A percentile compares a stretch with the other conserved stretches of the same genome.
Evolutionary conservation across 495 filamentous ascomycete species (phyloP).

Genomic region (Hypoxylon crocopeplum): DNA sequence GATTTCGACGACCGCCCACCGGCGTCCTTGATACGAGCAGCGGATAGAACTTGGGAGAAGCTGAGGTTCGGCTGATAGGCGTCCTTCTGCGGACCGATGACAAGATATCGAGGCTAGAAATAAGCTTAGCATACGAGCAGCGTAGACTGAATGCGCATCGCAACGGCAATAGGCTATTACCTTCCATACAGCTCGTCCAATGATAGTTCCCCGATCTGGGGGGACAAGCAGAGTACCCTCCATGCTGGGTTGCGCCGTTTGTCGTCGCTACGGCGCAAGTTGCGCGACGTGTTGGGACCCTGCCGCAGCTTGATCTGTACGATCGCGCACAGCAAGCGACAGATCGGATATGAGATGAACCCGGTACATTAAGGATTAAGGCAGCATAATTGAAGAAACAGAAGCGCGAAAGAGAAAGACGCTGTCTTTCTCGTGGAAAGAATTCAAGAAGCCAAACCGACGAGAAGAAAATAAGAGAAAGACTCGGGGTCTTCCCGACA

Average conservation of each 20-base stretch:
- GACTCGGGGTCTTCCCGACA: slow-evolving; percentile 22
- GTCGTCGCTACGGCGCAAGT: slow-evolving; percentile 19
- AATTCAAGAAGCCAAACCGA: slow-evolving; percentile 14
- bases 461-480: slow-evolving; percentile 17
- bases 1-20: slow-evolving; percentile 38
- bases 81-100: slow-evolving; percentile 46
- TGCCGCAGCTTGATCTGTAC: slow-evolving; percentile 20
- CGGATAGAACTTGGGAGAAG: slow-evolving; percentile 38
- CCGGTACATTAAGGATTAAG: slow-evolving; percentile 36
- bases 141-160: slow-evolving; percentile 1
- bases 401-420: slow-evolving; percentile 17
- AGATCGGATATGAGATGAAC: slow-evolving; percentile 23
- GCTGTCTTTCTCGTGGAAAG: slow-evolving; percentile 22
- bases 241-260: slow-evolving; percentile 48
- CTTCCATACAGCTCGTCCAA: slow-evolving; percentile 65
- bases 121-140: slow-evolving; percentile 5
- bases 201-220: slow-evolving; percentile 62
- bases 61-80: slow-evolving; percentile 25
- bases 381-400: slow-evolving; percentile 27
- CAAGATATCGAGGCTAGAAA: slow-evolving; percentile 54
- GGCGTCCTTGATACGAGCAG: slow-evolving; percentile 39
- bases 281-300: slow-evolving; percentile 25
- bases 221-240: slow-evolving; percentile 62
- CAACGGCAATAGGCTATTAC: slow-evolving; percentile 39
- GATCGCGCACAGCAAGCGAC: slow-evolving; percentile 33